A percentile compares a stretch with the other conserved stretches of the same genome.
These are phyloP conservation scores for Pseudocercospora fuligena DNA, from an alignment of 2,329 filamentous ascomycete species.

Conservation along the genomic window DNA sequence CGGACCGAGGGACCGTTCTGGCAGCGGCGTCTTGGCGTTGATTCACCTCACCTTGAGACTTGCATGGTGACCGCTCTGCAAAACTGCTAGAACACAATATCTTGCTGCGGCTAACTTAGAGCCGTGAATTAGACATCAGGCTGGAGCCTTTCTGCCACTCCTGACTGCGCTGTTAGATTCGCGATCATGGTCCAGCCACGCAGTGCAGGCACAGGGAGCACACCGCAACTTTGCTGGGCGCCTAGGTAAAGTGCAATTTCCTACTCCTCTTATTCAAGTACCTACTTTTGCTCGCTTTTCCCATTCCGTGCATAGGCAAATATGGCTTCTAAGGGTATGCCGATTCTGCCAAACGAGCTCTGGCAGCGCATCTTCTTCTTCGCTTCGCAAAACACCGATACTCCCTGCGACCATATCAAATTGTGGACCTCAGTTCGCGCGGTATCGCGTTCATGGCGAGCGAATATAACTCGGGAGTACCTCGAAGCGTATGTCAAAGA, in stretches of 20 bases:
- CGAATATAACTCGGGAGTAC: neutral
- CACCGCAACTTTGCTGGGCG: neutral
- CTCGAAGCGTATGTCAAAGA: neutral
- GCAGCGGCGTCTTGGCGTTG: neutral
- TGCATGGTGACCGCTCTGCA: too few species aligned
- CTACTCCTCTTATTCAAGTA: too few species aligned
- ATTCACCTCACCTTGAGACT: neutral
- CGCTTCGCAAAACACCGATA: neutral
- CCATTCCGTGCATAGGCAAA: neutral
- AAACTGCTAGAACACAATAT: too few species aligned
- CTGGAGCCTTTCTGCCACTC: neutral
- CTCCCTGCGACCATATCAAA: neutral
- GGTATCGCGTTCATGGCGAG: conserved; percentile 7
- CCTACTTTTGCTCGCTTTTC: neutral
- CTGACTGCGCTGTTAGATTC: neutral
- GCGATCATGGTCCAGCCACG: neutral
- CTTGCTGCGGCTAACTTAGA: too few species aligned
- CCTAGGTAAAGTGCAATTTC: neutral
- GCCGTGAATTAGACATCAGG: neutral
- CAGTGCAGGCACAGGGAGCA: neutral
- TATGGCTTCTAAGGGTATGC: neutral
- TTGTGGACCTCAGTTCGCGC: conserved; percentile 3
- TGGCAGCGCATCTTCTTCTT: conserved; percentile 13
- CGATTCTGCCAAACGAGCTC: conserved; percentile 9
- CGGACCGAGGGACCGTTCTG: neutral